Base-by-base conservation (phyloP, 306 rosid genomes). In the Malus orientalis region DNA sequence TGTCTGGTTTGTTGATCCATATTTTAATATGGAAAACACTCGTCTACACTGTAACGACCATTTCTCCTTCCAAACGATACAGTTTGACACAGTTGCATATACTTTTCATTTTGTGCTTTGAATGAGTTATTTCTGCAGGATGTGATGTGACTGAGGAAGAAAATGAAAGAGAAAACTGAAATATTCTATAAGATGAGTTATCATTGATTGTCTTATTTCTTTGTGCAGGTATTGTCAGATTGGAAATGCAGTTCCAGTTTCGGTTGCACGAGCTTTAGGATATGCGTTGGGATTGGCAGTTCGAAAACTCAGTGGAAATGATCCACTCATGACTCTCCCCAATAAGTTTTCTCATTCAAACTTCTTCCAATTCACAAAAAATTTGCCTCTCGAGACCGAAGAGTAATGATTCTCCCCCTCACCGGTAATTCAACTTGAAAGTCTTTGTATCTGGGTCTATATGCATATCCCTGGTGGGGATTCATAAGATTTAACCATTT, bases 161-260 rank as follows among this genome's bases (percentile, higher is more conserved):
- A 40, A 40, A 40, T 40, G 45, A 40, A 40, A 9, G 11, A 40
- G 44, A 40, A 38, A 40, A 40, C 45, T 40, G 45, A 40, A 40
- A 40, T 9, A 40, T 40, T 36, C 9, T 36, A 7, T 7, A 36
- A 36, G 40, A 36, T 36, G 40, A 36, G 40, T 36, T 36, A 36
- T 36, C 40, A 8, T 36, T 36, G 40, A 36, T 36, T 36, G 40
- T 36, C 40, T 36, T 36, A 36, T 36, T 36, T 36, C 70, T 70
- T 44, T 79, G 25, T 84, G 72, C 84, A 94, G 98, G 85, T 90
- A 94, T 82, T 70, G 96, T 74, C 98, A 94, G 78, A 74, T 91
- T 66, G 98, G 98, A 77, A 94, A 94, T 79, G 98, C 96, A 38
- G 98, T 94, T 23, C 90, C 97, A 8, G 78, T 94, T 74, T 82